A percentile compares a stretch with the other conserved stretches of the same genome.
Conservation (phyloP, 139 green algal species). For the Chlorella sp. region DNA sequence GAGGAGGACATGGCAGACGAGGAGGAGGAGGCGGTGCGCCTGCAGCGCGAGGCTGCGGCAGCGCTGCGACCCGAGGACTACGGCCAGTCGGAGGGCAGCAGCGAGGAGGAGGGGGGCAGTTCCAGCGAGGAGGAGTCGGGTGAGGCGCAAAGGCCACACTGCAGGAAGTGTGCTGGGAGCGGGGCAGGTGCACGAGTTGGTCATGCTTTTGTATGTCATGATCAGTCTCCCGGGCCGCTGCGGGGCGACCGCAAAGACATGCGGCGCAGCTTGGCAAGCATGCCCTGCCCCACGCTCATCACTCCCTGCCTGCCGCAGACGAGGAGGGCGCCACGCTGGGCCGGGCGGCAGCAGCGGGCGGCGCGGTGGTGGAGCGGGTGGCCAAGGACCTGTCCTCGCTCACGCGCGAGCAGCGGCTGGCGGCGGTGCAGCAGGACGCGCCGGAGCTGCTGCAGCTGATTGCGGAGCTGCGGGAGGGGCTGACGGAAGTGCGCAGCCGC, state of each 20-base stretch:
- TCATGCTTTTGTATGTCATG: neutral
- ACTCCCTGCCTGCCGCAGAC: slow-evolving; percentile 20
- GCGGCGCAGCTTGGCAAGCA: no score
- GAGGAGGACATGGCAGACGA: slow-evolving; percentile 76
- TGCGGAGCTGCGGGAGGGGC: slow-evolving; percentile 60
- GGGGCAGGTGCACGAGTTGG: neutral
- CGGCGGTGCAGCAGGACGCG: slow-evolving; percentile 73
- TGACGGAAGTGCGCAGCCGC: slow-evolving; percentile 61
- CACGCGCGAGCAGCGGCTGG: slow-evolving; percentile 48
- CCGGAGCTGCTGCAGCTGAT: slow-evolving; percentile 86
- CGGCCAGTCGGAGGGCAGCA: slow-evolving; percentile 48
- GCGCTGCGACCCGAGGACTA: slow-evolving; percentile 72
- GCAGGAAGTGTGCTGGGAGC: neutral
- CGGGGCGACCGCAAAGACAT: no score
- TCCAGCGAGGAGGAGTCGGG: slow-evolving; percentile 45
- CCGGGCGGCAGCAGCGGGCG: slow-evolving; percentile 21
- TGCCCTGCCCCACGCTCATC: no score
- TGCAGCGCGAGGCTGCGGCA: slow-evolving; percentile 69
- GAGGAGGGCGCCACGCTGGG: slow-evolving; percentile 33
- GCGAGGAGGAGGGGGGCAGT: slow-evolving; percentile 43
- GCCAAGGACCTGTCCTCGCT: slow-evolving; percentile 46
- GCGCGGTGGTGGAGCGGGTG: slow-evolving; percentile 60
- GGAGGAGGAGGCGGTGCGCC: slow-evolving; percentile 72
- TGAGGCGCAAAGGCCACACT: neutral
- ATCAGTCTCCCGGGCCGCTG: no score